Conservation (phyloP, 371 early-diverging fungal species). For the Chytridiales sp. region DNA sequence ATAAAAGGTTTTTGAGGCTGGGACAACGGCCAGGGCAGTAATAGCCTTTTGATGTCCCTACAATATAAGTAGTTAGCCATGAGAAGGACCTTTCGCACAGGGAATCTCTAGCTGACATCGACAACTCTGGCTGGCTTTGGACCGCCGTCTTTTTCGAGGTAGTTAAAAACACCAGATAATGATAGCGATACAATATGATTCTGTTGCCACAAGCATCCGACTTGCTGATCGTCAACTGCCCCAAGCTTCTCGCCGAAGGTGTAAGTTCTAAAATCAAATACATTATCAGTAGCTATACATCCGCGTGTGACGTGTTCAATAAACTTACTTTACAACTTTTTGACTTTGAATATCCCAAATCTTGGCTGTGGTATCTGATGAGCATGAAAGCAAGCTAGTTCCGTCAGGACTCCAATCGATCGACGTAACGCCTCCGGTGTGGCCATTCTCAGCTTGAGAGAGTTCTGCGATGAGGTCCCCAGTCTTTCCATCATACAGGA, state of each 20-base stretch:
- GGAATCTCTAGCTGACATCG: slow-evolving; percentile 39
- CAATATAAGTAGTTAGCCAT: slow-evolving; percentile 19
- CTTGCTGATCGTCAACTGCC: slow-evolving; percentile 77
- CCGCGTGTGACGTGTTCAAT: too few species aligned
- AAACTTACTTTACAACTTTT: slow-evolving; percentile 67
- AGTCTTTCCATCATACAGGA: slow-evolving; percentile 88
- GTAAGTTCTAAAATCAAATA: slow-evolving; percentile 31
- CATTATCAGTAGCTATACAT: slow-evolving; percentile 1
- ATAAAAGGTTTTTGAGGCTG: slow-evolving; percentile 54
- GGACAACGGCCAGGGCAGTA: slow-evolving; percentile 64
- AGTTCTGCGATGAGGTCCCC: slow-evolving; percentile 81
- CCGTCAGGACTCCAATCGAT: slow-evolving; percentile 87
- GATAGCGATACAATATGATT: slow-evolving; percentile 74
- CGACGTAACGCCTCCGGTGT: slow-evolving; percentile 81
- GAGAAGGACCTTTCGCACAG: slow-evolving; percentile 10
- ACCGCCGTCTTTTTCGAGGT: slow-evolving; percentile 59
- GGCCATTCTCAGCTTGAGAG: slow-evolving; percentile 47
- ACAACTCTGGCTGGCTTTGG: slow-evolving; percentile 56
- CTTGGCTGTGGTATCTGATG: slow-evolving; percentile 85
- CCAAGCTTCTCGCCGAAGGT: slow-evolving; percentile 31
- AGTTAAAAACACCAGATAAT: slow-evolving; percentile 78
- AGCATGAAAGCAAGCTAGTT: slow-evolving; percentile 72
- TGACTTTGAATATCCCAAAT: slow-evolving; percentile 85
- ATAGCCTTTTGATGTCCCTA: slow-evolving; percentile 85
- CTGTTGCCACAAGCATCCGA: slow-evolving; percentile 90